These are phyloP conservation scores for Tephrocybe sp. DNA, from an alignment of 768 basidiomycete species.

Conservation along the genomic window DNA sequence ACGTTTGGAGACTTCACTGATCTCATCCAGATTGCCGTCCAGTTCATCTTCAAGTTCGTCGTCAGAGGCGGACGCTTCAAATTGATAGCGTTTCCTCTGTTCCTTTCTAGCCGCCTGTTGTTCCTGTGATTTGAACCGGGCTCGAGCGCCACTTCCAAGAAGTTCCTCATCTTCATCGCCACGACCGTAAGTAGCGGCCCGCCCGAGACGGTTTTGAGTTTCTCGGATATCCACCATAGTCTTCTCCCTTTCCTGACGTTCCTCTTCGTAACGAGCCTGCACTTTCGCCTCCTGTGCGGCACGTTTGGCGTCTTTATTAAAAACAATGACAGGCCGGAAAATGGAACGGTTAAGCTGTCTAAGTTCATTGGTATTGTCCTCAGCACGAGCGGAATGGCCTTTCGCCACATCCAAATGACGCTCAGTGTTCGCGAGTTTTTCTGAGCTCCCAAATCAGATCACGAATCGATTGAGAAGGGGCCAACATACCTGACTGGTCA, in stretches of 20 bases:
- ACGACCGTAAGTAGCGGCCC: constrained; percentile 63
- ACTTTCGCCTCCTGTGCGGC: constrained; percentile 84
- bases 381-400: constrained; percentile 83
- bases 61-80: constrained; percentile 87
- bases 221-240: constrained; percentile 85
- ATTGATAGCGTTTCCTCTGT: constrained; percentile 83
- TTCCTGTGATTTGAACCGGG: constrained; percentile 46
- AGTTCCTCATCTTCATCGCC: constrained; percentile 43
- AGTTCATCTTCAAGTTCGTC: constrained; percentile 95
- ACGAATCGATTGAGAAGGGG: neutral
- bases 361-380: constrained; percentile 90
- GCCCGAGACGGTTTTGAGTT: constrained; percentile 82
- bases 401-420: constrained; percentile 92
- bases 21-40: constrained; percentile 89
- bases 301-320: constrained; percentile 92
- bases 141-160: constrained; percentile 35
- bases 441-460: constrained; percentile 33
- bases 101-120: constrained; percentile 61
- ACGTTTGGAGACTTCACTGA: constrained; percentile 71
- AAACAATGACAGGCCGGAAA: constrained; percentile 88
- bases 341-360: constrained; percentile 94
- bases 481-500: constrained; percentile 85
- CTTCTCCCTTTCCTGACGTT: constrained; percentile 80
- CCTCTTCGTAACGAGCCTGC: constrained; percentile 83
- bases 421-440: constrained; percentile 91